These are phyloP conservation scores for Vaccinium darrowii DNA, from an alignment of 148 eudicot genomes.

Conservation along the genomic window DNA sequence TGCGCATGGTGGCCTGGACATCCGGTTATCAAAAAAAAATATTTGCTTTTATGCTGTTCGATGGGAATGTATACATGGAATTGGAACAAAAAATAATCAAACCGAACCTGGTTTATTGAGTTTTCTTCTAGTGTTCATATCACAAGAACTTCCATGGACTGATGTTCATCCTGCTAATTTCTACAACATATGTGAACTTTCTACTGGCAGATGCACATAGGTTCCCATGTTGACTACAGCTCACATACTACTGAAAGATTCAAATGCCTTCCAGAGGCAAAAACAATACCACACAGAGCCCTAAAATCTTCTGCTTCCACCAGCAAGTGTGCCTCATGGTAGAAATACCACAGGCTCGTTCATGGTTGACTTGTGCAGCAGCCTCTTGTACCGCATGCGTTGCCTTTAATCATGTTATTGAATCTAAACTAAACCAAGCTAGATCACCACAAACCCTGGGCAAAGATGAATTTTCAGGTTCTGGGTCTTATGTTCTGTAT, in stretches of 20 bases:
- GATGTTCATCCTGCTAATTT: neutral
- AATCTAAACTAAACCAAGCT: conserved; percentile 7
- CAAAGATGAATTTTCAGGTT: neutral
- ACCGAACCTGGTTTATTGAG: neutral
- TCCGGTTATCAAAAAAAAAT: too few relatives aligned
- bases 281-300: neutral
- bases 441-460: neutral
- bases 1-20: too few relatives aligned
- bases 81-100: neutral
- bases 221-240: neutral
- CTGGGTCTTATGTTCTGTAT: neutral
- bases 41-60: neutral
- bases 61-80: neutral
- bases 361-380: conserved; percentile 6
- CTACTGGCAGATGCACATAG: neutral
- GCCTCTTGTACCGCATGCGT: neutral
- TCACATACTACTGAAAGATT: neutral
- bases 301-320: conserved; percentile 7
- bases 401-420: neutral
- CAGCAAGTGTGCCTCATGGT: neutral
- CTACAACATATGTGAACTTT: neutral
- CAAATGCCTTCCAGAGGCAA: neutral
- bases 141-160: neutral
- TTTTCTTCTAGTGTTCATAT: neutral
- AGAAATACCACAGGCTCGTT: neutral